These are phyloP conservation scores for Penicillium polonicum DNA, from an alignment of 2,329 filamentous ascomycete genomes.

Conservation along the genomic window DNA sequence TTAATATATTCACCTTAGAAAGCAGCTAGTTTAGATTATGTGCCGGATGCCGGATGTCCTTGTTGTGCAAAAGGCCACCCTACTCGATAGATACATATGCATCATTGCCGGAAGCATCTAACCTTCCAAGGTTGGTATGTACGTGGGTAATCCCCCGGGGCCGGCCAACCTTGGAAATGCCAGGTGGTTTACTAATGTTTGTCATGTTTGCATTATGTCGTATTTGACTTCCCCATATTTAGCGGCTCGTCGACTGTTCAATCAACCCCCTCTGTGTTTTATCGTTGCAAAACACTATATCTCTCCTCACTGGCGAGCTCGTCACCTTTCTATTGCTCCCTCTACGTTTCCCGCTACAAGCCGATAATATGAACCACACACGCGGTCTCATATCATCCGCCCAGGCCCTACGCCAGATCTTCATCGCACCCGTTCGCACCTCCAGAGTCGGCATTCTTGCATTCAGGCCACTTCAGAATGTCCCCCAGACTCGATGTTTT, in stretches of 20 bases:
- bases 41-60: background rate
- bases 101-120: background rate
- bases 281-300: background rate
- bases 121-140: background rate
- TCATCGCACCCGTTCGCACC: conserved; percentile 24
- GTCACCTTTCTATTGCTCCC: background rate
- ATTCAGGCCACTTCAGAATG: conserved; percentile 9
- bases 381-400: conserved; percentile 35
- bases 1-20: background rate
- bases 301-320: background rate
- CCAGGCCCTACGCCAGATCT: conserved; percentile 33
- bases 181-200: background rate
- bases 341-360: background rate
- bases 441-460: conserved; percentile 16
- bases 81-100: background rate
- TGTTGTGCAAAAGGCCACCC: background rate
- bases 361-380: conserved; percentile 33
- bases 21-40: background rate
- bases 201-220: background rate
- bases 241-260: background rate
- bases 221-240: conserved; percentile 7
- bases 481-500: conserved; percentile 17
- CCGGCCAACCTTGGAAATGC: no score
- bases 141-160: background rate
- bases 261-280: background rate